Base-by-base conservation (phyloP, 345 rosid species). In the Carallia pectinifolia region DNA sequence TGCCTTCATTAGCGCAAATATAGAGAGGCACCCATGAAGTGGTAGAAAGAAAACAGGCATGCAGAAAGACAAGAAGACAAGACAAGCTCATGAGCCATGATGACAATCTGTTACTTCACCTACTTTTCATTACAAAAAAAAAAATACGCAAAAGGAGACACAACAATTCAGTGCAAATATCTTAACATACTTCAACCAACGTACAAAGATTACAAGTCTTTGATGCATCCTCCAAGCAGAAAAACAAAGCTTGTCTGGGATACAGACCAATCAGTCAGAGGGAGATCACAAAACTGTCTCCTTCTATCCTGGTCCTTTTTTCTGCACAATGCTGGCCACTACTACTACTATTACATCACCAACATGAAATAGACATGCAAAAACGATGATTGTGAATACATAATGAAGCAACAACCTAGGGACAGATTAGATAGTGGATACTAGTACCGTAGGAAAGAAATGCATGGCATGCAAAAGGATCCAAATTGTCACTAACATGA, bases 211-310 rank as follows among this genome's bases (percentile, higher is more conserved):
- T 70, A 68, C 65, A 75, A 30, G 60, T 65, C 83, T 65, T 39
- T 59, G 58, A 58, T 44, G 50, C 83, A 71, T 71, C 50, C 47
- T 58, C 66, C 56, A 71, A 83, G 87, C 91, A 70, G 61, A 75
- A 80, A 83, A 87, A 82, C 68, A 63, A 61, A 63, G 86, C 87
- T 73, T 61, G 74, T 47, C 73, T 76, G 62, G 85, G 77, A 55
- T 74, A 55, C 72, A 79, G 56, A 72, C 86, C 87, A 83, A 87
- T 44, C 50, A 16, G 3, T 16, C 79, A 62, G 80, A 62, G 71
- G 87, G 89, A 81, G 88, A 88, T 84, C 89, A 84, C 86, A 69
- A 86, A 88, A 88, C 90, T 64, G 92, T 81, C 89, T 81, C 86
- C 80, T 60, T 74, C 82, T 6, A 44, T 52, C 65, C 66, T 54